phyloP scores from a whole-genome alignment of 495 filamentous ascomycete species.

The Xylaria palmicola region DNA sequence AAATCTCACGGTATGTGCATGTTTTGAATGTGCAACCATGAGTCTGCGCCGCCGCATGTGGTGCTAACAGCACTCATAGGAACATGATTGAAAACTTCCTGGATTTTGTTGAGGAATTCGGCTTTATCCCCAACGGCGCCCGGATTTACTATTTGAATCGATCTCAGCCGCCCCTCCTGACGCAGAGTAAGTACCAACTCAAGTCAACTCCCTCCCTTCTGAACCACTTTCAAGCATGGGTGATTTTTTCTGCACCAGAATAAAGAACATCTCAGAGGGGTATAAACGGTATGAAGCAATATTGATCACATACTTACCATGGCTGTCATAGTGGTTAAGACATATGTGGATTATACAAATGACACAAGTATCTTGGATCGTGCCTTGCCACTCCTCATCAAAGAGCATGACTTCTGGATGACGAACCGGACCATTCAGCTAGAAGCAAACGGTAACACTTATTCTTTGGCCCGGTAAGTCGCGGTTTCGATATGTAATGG shows the following conservation, averaged over 20 bases:
- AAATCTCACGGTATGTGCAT: constrained; percentile 38
- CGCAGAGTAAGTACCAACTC: constrained; percentile 27
- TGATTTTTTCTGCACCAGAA: neutral
- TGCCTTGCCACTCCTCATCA: constrained; percentile 46
- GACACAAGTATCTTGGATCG: constrained; percentile 47
- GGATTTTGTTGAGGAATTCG: constrained; percentile 49
- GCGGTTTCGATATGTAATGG: neutral
- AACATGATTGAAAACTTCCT: constrained; percentile 55
- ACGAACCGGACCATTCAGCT: constrained; percentile 43
- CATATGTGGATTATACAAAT: constrained; percentile 50
- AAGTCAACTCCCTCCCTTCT: neutral
- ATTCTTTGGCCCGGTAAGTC: constrained; percentile 43
- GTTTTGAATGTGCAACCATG: neutral
- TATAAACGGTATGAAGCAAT: no score
- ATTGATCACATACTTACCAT: neutral
- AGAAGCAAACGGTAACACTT: constrained; percentile 31
- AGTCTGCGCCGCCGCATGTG: neutral
- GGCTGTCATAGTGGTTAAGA: constrained; percentile 36
- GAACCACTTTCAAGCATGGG: neutral
- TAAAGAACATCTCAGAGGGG: no score
- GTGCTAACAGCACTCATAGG: constrained; percentile 9
- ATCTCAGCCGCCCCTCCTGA: constrained; percentile 49
- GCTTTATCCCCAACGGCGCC: constrained; percentile 52
- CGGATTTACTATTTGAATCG: constrained; percentile 50
- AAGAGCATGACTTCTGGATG: constrained; percentile 49